Evolutionary conservation across 1,284 basidiomycete genomes (phyloP), one percentile per base, ranked within the genome.

Genomic region (Schizophyllum commune): DNA sequence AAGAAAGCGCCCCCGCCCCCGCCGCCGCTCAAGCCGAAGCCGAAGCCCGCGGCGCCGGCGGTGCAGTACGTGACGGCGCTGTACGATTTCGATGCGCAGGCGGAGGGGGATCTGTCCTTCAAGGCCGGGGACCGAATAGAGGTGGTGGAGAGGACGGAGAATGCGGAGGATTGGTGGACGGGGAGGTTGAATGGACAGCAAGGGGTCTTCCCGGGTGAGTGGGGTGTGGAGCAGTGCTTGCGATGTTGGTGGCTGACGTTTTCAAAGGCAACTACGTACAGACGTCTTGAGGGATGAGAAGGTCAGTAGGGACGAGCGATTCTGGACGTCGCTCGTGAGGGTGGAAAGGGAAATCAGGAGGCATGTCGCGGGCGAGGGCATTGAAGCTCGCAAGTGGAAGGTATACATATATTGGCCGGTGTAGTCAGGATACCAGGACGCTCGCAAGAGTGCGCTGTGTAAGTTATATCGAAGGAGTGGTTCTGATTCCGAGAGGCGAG

Each of bases 141-240:
- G 75, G 81, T 99, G 60, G 83, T 97, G 32, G 89, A 97, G 74
- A 84, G 88, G 70, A 91, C 91, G 11, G 84, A 83, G 1, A 94
- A 86, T 67, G 74, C 88, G 21, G 94, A 98, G 71, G 97, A 99
- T 71, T 99, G 96, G 96, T 99, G 96, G 96, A 98, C 95, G 8
- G 97, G 96, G 5, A 82, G 83, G 67, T 59, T 98, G 65, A 86
- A 93, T 66, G 96, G 95, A 1, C 74, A 75, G 62, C 85, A 94
- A 72, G 97, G 97, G 20, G 90, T 97, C 27, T 99, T 99, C 76
- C 96, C 96, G 60, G 96, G 95, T 81, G 79, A 65, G 78, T 73
- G n/a, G 33, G n/a, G 47, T 51, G 6, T 39, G 7, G 34, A 39
- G 34, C 34, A 55, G 20, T 39, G 22, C 47, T 17, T 22, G 27